These are phyloP conservation scores for Pyrenochaeta sp. DNA, from an alignment of 2,329 filamentous ascomycete species.

Conservation along the genomic window DNA sequence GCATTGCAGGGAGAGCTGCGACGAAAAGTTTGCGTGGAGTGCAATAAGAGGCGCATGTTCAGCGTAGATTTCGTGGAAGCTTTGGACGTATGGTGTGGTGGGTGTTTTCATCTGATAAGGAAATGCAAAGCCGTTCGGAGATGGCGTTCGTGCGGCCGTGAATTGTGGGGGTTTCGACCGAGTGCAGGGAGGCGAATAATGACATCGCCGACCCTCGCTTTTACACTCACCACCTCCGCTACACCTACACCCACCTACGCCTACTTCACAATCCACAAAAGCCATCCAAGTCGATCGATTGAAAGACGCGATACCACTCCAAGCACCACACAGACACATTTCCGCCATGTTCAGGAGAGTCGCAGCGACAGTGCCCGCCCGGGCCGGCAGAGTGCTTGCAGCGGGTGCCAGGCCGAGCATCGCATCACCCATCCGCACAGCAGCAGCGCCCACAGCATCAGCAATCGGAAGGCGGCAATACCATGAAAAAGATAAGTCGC, in stretches of 20 bases:
- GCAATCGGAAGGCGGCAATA: slow-evolving; percentile 60
- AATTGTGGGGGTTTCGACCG: slow-evolving; percentile 27
- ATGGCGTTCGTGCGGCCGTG: slow-evolving; percentile 16
- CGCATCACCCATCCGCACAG: slow-evolving; percentile 55
- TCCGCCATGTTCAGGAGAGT: slow-evolving; percentile 66
- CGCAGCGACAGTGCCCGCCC: slow-evolving; percentile 62
- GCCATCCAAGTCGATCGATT: slow-evolving; percentile 21
- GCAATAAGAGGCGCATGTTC: neutral
- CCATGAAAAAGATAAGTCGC: slow-evolving; percentile 71
- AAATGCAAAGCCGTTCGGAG: slow-evolving; percentile 12
- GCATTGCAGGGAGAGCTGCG: slow-evolving; percentile 5
- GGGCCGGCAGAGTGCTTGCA: slow-evolving; percentile 60
- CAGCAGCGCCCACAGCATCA: slow-evolving; percentile 53
- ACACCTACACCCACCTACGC: slow-evolving; percentile 27
- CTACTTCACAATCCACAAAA: slow-evolving; percentile 13
- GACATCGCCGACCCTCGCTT: slow-evolving; percentile 35
- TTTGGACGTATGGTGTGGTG: neutral
- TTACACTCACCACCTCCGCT: slow-evolving; percentile 31
- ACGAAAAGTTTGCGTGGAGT: slow-evolving; percentile 1
- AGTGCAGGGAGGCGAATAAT: slow-evolving; percentile 31
- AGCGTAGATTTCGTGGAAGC: neutral
- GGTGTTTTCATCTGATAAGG: slow-evolving; percentile 30
- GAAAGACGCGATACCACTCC: slow-evolving; percentile 5
- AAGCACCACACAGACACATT: slow-evolving; percentile 23
- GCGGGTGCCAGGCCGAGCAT: slow-evolving; percentile 60